These are phyloP conservation scores for Vitis cinerea DNA, from an alignment of 164 flowering plant species.

Conservation along the genomic window DNA sequence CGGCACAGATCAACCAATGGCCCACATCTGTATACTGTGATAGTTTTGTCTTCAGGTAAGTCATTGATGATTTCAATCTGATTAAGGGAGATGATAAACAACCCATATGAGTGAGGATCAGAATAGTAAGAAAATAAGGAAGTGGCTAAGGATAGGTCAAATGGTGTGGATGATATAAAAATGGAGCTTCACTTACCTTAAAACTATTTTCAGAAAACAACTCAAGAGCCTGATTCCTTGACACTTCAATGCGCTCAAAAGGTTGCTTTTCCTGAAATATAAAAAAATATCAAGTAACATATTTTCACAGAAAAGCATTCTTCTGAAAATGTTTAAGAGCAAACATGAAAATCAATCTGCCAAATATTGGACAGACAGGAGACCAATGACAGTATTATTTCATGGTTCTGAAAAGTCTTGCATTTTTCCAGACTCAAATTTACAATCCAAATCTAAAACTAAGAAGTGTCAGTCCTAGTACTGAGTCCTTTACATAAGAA, in stretches of 20 bases:
- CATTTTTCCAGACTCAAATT: no score
- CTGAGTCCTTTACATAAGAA: no score
- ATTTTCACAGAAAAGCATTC: not conserved
- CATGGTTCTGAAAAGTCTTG: not conserved
- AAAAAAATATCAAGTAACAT: not conserved
- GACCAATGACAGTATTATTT: not conserved
- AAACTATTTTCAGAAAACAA: conserved; percentile 90
- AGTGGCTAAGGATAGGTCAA: not conserved
- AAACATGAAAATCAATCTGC: not conserved
- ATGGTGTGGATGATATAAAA: not conserved
- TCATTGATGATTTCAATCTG: conserved; percentile 93
- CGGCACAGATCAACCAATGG: conserved; percentile 97
- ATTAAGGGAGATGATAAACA: not conserved
- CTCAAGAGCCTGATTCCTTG: conserved; percentile 88
- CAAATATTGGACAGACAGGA: not conserved
- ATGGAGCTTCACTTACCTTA: conserved; percentile 48
- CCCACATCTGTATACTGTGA: conserved; percentile 99
- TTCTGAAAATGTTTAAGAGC: not conserved
- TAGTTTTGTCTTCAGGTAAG: conserved; percentile 89
- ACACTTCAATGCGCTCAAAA: conserved; percentile 96
- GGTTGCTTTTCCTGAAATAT: conserved; percentile 88
- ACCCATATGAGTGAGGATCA: not conserved
- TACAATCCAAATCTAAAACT: no score
- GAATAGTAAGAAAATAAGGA: not conserved
- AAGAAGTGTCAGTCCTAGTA: no score